Evolutionary conservation across 177 flowering plant species (phyloP), one percentile per base, ranked within the genome.

Genomic region (Telopea speciosissima): DNA sequence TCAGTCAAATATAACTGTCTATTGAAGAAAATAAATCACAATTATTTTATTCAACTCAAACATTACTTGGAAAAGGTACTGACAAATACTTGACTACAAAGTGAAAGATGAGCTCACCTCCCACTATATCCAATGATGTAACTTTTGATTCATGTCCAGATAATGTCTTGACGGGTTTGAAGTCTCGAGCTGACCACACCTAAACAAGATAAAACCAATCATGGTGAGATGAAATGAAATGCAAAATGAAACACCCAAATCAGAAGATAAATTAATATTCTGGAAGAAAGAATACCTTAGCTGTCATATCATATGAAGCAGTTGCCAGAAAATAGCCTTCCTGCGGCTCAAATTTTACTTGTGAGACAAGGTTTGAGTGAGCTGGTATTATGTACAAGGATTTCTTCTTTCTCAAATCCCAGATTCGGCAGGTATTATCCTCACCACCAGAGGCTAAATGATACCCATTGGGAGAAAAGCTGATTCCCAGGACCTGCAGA

Each of bases 181-280:
- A 93, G 79, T 96, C 99, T 74, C 89, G 81, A 58, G 92, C 92
- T 9, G 99, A 93, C 99, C 99, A 96, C 16, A 96, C 85, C 98
- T 96, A 79, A 65, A 3, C 21, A 56, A 72, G 23, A 76, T 17
- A 68, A 36, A 40, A 68, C 0, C 9, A 26, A 42, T 5, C 26
- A 54, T 22, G 31, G 45, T 68, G 36, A 72, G 26, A 75, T 68
- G 69, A 65, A 44, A 77, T 17, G 3, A 60, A 59, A 58, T 23
- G 33, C n/a, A 21, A 25, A 63, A 67, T 26, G 68, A 71, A 24
- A 75, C 8, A 52, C 23, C 9, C 40, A 23, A 9, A 36, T n/a
- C 28, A 19, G 7, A 24, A 63, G 9, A 65, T 25, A 33, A 52
- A 21, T 28, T 45, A 7, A n/a, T 21, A 71, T 23, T 65, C 22